Evolutionary conservation across 1,284 basidiomycete species (phyloP), one percentile per base, ranked within the genome.

Genomic region (Cryptococcus wingfieldii): DNA sequence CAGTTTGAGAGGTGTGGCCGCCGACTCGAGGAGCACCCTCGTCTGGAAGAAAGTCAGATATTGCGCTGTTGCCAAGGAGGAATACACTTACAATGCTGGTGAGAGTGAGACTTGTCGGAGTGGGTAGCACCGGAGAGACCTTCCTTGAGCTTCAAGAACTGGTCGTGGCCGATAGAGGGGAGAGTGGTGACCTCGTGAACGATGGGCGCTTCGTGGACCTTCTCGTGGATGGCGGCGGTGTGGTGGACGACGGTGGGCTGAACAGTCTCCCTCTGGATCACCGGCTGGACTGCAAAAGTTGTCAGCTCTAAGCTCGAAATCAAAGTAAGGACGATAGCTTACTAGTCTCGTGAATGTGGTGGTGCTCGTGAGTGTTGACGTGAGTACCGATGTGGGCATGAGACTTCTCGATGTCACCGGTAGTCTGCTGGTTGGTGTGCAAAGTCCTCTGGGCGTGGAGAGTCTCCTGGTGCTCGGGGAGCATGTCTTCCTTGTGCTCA

Each of bases 401-500:
- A 23, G 65, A 64, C 27, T 65, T 56, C 54, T 70, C 62, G 38
- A 65, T 63, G n/a, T 69, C 62, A 25, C 53, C 66, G 28, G 56
- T 57, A 48, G 47, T 58, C 51, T 67, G 61, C 47, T 59, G 54
- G 66, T 70, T 64, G 59, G 59, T 52, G 67, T 72, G 64, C 19
- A 58, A 42, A 43, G 61, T 68, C 48, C 73, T 59, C 57, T 74
- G 69, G 53, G 70, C 66, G 58, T 74, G 65, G 47, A 75, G 63
- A 66, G 72, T 75, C 48, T 65, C 62, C 60, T 74, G 68, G 66
- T 75, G 71, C 60, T 77, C 74, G 12, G 71, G 69, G 47, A 70
- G 61, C 71, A 77, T 77, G 55, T 75, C 74, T 55, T 69, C 68
- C 61, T 73, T 70, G 64, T 64, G 63, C 60, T 77, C 75, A n/a